Evolutionary conservation across 148 eudicot species (phyloP).

Genomic region (Simmondsia chinensis): DNA sequence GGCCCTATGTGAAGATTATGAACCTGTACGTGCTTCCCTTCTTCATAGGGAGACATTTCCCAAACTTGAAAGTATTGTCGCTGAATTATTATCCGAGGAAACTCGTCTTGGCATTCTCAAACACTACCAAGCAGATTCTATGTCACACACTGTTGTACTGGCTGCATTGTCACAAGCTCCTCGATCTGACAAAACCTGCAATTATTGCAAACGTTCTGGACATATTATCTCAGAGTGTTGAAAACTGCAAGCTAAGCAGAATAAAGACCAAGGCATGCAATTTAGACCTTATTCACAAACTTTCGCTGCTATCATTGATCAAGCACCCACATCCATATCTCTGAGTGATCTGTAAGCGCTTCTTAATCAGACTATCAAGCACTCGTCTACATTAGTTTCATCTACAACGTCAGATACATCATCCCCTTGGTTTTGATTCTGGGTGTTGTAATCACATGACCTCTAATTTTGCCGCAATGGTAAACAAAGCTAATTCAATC

Average conservation of each 20-base stretch:
- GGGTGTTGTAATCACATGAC: constrained; percentile 9
- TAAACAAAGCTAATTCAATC: background rate
- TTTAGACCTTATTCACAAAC: background rate
- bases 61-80: background rate
- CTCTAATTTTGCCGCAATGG: background rate
- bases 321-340: background rate
- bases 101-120: background rate
- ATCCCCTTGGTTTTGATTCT: constrained; percentile 8
- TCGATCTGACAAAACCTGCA: background rate
- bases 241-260: background rate
- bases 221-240: background rate
- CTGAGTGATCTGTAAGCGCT: background rate
- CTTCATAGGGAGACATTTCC: background rate
- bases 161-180: background rate
- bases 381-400: background rate
- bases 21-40: background rate
- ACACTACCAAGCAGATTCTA: background rate
- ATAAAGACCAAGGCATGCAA: no score
- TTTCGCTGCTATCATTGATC: no score
- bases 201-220: background rate
- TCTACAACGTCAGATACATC: background rate
- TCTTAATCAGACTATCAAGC: background rate
- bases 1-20: background rate
- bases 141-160: background rate
- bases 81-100: background rate